Evolutionary conservation across 2,329 filamentous ascomycete species (phyloP), one percentile per base, ranked within the genome.

Genomic region (Scedosporium minutisporum): DNA sequence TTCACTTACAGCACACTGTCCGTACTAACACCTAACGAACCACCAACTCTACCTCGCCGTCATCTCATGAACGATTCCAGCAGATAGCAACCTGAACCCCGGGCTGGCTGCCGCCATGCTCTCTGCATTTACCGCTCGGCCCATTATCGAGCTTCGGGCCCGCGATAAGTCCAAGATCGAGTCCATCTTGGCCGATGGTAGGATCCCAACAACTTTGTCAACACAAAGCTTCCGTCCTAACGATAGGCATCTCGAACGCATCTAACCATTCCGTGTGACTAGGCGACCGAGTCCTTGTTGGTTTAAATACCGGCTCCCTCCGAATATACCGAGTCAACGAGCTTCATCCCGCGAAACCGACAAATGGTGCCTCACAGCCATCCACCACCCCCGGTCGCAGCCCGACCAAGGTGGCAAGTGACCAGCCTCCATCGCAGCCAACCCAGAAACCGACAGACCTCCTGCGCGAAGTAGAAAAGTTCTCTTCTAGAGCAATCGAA

Each of bases 151-250:
- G 89, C 89, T 99, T 71, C 93, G 90, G 79, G 87, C 87, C 76
- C 88, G 91, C 76, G 93, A 97, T 85, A 97, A 96, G 81, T 96
- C 91, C 67, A 95, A 89, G 81, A 96, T 99, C 77, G 95, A 99
- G 78, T 95, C 91, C 59, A 91, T 99, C 68, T 83, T 97, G 58
- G 91, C 93, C 65, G 91, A 96, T 76, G 92, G 89, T 91, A 81
- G 63, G 75, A 65, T 62, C 57, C 57, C 62, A 57, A 44, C 64
- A 10, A n/a, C 58, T 55, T 18, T 29, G 16, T 29, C 33, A 9
- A 29, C 18, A 23, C 25, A 21, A n/a, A 16, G 7, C 21, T 38
- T 27, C n/a, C 23, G 51, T 27, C 1, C 46, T 10, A 25, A 27
- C 33, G 6, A 12, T 27, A 18, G n/a, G 42, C 23, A 25, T 12